Evolutionary conservation across 106 monocot genomes (phyloP), one percentile per base, ranked within the genome.

Genomic region (Phalaenopsis aphrodite): DNA sequence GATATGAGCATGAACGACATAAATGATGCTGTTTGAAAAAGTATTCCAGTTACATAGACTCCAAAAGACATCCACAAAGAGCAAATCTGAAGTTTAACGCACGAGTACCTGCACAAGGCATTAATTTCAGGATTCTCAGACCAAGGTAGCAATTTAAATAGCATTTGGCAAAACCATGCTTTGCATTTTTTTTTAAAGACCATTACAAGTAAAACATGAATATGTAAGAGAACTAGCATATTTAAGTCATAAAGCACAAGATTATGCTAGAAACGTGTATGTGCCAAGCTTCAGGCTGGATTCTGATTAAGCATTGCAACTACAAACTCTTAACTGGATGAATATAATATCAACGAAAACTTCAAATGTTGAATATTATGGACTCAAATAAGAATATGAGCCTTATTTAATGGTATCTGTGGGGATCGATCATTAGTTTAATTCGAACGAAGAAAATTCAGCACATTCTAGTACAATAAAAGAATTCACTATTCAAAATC

Each of bases 1-100:
- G 98, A 91, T 78, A 95, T 93, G 55, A 95, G 91, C 84, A 95
- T 75, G 81, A 99, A 93, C 18, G 89, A 92, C 42, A 95, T 93
- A 57, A 93, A 87, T 41, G 85, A 88, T 14, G 89, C 81, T 48
- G 94, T 99, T 82, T 99, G 94, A 76, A 93, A 95, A 30, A 99
- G 81, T 69, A 95, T 85, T 76, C 94, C 98, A 37, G 93, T 88
- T 71, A 95, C 88, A 84, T 95, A 99, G 41, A 93, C 89, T 11
- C 98, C 98, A 81, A 94, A 99, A 9, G 94, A 93, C 79, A 99
- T 89, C 98, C 98, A 99, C 77, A 99, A 68, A 3, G 98, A 99
- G 68, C 98, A 99, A 58, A 83, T 80, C 80, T 95, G 85, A 79
- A 91, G 81, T 16, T 99, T 86, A 65, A 86, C 79, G 76, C 98